Evolutionary conservation across 208 protist genomes (phyloP), one percentile per base, ranked within the genome.

Genomic region (Angomonas deanei): DNA sequence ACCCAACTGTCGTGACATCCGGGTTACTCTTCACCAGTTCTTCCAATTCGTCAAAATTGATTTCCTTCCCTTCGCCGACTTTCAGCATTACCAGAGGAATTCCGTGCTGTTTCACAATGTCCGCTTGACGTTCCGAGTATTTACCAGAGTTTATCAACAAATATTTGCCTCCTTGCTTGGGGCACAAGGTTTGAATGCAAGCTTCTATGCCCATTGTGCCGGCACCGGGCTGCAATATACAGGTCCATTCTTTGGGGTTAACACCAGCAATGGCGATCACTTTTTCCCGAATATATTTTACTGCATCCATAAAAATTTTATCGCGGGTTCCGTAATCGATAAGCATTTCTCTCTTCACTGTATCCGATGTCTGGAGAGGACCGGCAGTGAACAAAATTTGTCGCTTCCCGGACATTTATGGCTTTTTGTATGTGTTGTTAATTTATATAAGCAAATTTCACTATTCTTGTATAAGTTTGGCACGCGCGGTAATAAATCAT

Each of bases 321-420:
- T 96, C 91, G 21, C 88, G 77, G 48, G 82, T 89, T n/a, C 77
- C 91, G 56, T 83, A 92, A 58, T 96, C 91, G 6, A 69, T 74
- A 46, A 85, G 59, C 86, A 94, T 93, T 4, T 80, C 78, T 55
- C 82, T 48, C 72, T 93, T 92, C 46, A 92, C 86, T 10, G 73
- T 70, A 17, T 82, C 72, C 11, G 84, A 88, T 28, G 84, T 91
- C 71, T 78, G 79, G 46, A 96, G 47, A 1, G 91, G 91, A 36
- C 91, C 91, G 6, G 88, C 82, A 0, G 91, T 94, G 68, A 93
- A 96, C n/a, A 96, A 69, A 64, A 90, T 82, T 19, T 64, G n/a
- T n/a, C n/a, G 58, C 42, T 63, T 80, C 31, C 74, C 19, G 21
- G 31, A 24, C 19, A 54, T 53, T 27, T 33, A 49, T 30, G 17